Base-by-base conservation (phyloP, 1,284 basidiomycete genomes). In the Bjerkandera adusta region DNA sequence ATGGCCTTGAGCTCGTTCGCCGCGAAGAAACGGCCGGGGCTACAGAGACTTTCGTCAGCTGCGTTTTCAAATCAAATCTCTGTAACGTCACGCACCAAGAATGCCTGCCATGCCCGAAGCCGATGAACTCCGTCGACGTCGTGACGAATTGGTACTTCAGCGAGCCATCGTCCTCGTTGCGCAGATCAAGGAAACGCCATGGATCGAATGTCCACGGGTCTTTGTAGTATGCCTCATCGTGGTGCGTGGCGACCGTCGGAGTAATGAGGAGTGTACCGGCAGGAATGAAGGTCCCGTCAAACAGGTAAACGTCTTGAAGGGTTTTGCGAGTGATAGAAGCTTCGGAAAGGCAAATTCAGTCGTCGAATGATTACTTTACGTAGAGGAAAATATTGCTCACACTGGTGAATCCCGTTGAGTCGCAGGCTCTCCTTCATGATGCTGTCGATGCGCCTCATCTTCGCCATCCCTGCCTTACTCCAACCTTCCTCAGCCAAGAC, bases 381-480 rank as follows among this genome's bases (percentile, higher is more conserved):
- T 32, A 30, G 39, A 18, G 24, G 15, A 21, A 5, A 6, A n/a
- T 20, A 10, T 32, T 21, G 21, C 18, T 61, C 57, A 34, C 38
- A 64, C 59, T 44, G 20, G 36, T 22, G 51, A 12, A 66, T 54
- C 0, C 64, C 67, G 29, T 66, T 65, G 34, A 67, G 48, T 8
- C 76, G 63, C 46, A 68, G 67, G 1, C 69, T 68, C 55, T 79
- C 77, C 37, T 71, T 68, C 45, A 80, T 52, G 55, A 80, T 76
- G 50, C 75, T 79, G 51, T 80, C 77, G n/a, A 79, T 53, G 45
- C 73, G 74, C 47, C 62, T 58, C 68, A 79, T 69, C 45, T 72
- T 73, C 8, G 53, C 57, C 39, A 80, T 58, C 0, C 69, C 61
- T 0, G 55, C 55, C 52, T 76, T 76, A 0, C 68, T 71, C 72